Evolutionary conservation across 176 grass and related monocot species (phyloP), one percentile per base, ranked within the genome.

Genomic region (Poa annua): DNA sequence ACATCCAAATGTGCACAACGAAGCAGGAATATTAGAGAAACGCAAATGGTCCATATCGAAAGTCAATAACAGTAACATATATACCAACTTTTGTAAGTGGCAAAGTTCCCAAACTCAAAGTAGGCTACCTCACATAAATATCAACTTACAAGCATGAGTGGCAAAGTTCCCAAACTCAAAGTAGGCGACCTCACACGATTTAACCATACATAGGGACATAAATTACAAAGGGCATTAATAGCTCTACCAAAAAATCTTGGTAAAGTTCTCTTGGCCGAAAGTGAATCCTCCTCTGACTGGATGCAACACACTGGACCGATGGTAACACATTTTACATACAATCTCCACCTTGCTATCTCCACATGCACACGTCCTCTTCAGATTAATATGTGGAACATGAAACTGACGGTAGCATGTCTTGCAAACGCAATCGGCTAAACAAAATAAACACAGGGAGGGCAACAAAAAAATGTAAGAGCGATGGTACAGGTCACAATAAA

Each of bases 401-500:
- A 71, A 71, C 16, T 12, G 36, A 70, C 20, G 66, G 66, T 70
- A 70, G 20, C 66, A 70, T 44, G 38, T 70, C 66, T 70, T 71
- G 68, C 12, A 71, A 71, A 71, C 21, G 14, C 21, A 48, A 45
- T 48, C 68, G 1, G 6, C 68, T 71, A 45, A 16, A 16, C 11
- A 62, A 61, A 20, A n/a, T 55, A 25, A 71, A 71, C n/a, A 16
- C 41, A 47, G 2, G n/a, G 45, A 24, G 15, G n/a, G n/a, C n/a
- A n/a, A n/a, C n/a, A 71, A 39, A 71, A 1, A 38, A 55, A 47
- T 25, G 24, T 47, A 45, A 71, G 68, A 71, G 11, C 6, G 3
- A 47, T 47, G 15, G 68, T 4, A 25, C 3, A 4, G 11, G 15
- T n/a, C 21, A 71, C 47, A 12, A 24, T 45, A 17, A 0, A 6